Evolutionary conservation across 192 early-diverging fungal genomes (phyloP).

Genomic region (Coemansia biformis): DNA sequence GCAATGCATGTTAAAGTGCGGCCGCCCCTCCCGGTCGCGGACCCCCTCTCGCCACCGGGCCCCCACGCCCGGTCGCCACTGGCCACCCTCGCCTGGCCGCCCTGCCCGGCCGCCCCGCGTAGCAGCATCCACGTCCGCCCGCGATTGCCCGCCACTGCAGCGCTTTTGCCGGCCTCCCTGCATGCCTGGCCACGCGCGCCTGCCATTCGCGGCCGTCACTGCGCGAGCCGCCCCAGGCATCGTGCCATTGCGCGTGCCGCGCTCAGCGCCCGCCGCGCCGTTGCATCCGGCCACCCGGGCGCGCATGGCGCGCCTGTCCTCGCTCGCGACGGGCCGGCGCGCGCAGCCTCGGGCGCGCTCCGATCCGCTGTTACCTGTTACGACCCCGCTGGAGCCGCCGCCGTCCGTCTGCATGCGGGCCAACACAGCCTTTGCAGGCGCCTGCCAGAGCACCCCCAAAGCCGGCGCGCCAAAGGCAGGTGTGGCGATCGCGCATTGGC

Average conservation of each 20-base stretch:
- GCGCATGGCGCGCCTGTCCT: too few species aligned
- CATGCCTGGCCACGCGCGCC: slow-evolving; percentile 2
- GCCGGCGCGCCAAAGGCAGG: neutral
- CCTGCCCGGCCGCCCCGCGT: too few species aligned
- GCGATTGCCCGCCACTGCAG: slow-evolving; percentile 2
- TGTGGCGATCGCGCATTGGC: slow-evolving; percentile 17
- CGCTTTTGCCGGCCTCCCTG: slow-evolving; percentile 2
- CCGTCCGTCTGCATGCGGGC: neutral
- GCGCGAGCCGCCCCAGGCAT: slow-evolving; percentile 1
- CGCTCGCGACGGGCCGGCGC: too few species aligned
- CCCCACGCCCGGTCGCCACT: too few species aligned
- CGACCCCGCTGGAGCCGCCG: neutral
- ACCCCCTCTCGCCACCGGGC: slow-evolving; percentile 10
- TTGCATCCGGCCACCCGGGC: too few species aligned
- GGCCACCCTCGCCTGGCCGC: too few species aligned
- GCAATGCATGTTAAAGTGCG: slow-evolving; percentile 15
- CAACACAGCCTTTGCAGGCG: too few species aligned
- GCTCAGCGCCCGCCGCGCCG: too few species aligned
- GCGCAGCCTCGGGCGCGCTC: too few species aligned
- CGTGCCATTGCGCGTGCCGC: neutral
- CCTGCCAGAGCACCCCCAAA: slow-evolving; percentile 1
- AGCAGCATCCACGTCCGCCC: too few species aligned
- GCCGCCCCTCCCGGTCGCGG: slow-evolving; percentile 1
- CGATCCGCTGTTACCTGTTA: too few species aligned
- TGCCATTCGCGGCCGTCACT: slow-evolving; percentile 4